These are phyloP conservation scores for Triticum monococcum DNA, from an alignment of 176 grass and related monocot genomes.

Conservation along the genomic window DNA sequence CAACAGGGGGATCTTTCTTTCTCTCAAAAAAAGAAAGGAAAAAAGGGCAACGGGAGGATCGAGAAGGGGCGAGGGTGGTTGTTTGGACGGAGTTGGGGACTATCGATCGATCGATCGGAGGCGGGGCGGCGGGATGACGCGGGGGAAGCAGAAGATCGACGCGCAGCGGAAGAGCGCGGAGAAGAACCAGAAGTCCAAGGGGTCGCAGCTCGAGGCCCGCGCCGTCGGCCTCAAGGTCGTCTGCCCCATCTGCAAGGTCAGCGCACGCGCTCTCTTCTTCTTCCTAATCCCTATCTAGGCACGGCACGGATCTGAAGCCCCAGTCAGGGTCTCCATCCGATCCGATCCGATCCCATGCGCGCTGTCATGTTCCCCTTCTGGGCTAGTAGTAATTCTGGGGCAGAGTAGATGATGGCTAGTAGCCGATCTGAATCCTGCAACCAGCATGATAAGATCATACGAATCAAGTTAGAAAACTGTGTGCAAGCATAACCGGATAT, in stretches of 20 bases:
- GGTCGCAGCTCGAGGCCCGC: conserved; percentile 88
- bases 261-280: not conserved
- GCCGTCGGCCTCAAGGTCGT: conserved; percentile 87
- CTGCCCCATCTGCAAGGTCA: conserved; percentile 96
- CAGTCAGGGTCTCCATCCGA: not conserved
- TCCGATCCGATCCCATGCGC: not conserved
- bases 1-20: not conserved
- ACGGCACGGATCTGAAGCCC: not conserved
- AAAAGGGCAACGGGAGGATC: too few species aligned
- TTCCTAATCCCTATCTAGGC: not conserved
- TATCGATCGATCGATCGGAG: not conserved
- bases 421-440: not conserved
- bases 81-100: not conserved
- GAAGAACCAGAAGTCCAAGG: conserved; percentile 90
- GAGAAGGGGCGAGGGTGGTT: not conserved
- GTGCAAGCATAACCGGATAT: too few species aligned
- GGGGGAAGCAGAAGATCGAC: conserved; percentile 99
- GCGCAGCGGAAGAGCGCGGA: conserved; percentile 83
- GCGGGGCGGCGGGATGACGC: conserved; percentile 51
- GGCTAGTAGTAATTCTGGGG: not conserved
- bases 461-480: not conserved
- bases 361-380: not conserved
- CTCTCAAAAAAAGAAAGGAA: too few species aligned
- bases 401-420: not conserved
- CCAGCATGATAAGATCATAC: not conserved